These are phyloP conservation scores for Globisporangium spiculum DNA, from an alignment of 352 stramenopile species.

Conservation along the genomic window DNA sequence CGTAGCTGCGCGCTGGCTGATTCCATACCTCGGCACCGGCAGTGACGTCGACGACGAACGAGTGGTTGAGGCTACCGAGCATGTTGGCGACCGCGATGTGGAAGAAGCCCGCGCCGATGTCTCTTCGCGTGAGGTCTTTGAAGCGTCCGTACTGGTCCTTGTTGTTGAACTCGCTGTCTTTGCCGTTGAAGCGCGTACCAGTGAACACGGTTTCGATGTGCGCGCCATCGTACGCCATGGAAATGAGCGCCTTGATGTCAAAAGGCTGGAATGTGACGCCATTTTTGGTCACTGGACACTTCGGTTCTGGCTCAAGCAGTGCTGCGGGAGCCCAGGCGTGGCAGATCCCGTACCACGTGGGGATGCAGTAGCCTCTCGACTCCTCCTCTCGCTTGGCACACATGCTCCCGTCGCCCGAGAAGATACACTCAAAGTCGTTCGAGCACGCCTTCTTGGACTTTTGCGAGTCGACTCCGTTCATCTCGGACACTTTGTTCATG, in stretches of 20 bases:
- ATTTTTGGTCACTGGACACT: constrained; percentile 42
- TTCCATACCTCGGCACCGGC: constrained; percentile 60
- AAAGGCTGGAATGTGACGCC: constrained; percentile 44
- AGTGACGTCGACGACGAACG: constrained; percentile 53
- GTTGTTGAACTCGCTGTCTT: constrained; percentile 35
- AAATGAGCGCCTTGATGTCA: constrained; percentile 59
- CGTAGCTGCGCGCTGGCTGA: constrained; percentile 40
- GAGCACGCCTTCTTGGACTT: constrained; percentile 26
- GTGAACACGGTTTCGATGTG: constrained; percentile 54
- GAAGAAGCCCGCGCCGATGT: constrained; percentile 53
- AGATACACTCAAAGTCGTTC: constrained; percentile 27
- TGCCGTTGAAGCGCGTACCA: constrained; percentile 48
- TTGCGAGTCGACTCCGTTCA: constrained; percentile 40
- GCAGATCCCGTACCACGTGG: constrained; percentile 54
- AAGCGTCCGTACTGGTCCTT: constrained; percentile 53
- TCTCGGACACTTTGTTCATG: constrained; percentile 39
- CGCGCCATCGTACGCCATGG: constrained; percentile 47
- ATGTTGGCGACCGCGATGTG: constrained; percentile 54
- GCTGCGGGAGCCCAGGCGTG: constrained; percentile 52
- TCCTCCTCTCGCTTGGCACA: constrained; percentile 34
- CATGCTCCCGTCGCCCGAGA: constrained; percentile 30
- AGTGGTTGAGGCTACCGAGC: constrained; percentile 42
- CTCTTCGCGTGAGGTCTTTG: constrained; percentile 32
- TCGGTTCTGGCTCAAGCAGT: constrained; percentile 43
- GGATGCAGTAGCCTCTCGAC: constrained; percentile 36